These are phyloP conservation scores for Centrapalus pauciflorus DNA, from an alignment of 129 eudicot species.

Conservation along the genomic window DNA sequence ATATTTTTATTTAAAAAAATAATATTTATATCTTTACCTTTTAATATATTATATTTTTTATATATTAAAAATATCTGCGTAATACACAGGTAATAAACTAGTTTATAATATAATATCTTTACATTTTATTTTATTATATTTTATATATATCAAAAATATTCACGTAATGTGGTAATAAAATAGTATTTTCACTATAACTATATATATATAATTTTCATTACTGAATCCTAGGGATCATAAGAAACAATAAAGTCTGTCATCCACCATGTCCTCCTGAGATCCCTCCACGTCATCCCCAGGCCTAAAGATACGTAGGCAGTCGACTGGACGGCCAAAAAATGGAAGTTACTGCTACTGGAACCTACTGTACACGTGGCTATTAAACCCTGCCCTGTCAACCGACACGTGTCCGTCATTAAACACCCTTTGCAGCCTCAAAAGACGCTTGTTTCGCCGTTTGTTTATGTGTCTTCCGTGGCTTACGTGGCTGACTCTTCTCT, in stretches of 20 bases:
- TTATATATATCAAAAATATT: too few relatives aligned
- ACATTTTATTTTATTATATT: too few relatives aligned
- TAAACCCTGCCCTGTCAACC: neutral
- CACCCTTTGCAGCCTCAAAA: neutral
- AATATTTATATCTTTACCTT: too few relatives aligned
- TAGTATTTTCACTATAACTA: too few relatives aligned
- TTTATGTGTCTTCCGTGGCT: neutral
- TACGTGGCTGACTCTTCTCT: conserved; percentile 11
- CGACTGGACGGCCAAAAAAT: neutral
- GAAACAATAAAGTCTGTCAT: neutral
- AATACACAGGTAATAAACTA: too few relatives aligned
- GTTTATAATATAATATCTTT: too few relatives aligned
- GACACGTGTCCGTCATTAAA: conserved; percentile 22
- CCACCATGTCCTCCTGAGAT: neutral
- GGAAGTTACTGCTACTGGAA: neutral
- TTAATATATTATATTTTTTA: too few relatives aligned
- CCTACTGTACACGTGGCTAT: conserved; percentile 25
- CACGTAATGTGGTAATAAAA: too few relatives aligned
- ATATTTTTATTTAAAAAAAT: too few relatives aligned
- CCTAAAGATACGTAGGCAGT: neutral
- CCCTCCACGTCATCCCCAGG: neutral
- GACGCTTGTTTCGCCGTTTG: conserved; percentile 10
- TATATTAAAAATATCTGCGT: too few relatives aligned
- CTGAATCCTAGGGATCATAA: neutral
- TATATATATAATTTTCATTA: too few relatives aligned